Evolutionary conservation across 345 rosid genomes (phyloP).

Genomic region (Pugionium cornutum): DNA sequence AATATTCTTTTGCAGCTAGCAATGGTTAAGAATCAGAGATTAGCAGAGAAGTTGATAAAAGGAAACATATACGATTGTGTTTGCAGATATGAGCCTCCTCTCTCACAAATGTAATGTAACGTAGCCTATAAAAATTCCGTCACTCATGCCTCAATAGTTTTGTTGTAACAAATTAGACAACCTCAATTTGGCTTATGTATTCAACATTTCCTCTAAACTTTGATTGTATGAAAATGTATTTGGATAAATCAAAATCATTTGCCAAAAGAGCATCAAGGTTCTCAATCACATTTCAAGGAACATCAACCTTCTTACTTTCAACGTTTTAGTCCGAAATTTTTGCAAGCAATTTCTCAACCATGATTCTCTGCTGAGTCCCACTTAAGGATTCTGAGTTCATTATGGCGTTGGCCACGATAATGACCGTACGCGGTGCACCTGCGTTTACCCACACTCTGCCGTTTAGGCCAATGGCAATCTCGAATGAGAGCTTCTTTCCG

Average conservation of each 20-base stretch:
- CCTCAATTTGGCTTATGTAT: too few species aligned
- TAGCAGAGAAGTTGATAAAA: constrained; percentile 80
- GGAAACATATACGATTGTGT: constrained; percentile 93
- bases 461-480: constrained; percentile 77
- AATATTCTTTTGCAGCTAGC: constrained; percentile 65
- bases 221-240: not conserved
- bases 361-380: constrained; percentile 66
- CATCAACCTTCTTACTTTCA: not conserved
- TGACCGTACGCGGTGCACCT: constrained; percentile 55
- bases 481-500: constrained; percentile 74
- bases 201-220: not conserved
- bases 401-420: constrained; percentile 62
- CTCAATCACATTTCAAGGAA: constrained; percentile 18
- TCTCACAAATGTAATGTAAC: constrained; percentile 21
- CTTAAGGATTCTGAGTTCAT: constrained; percentile 72
- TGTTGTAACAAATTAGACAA: constrained; percentile 31
- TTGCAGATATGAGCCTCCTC: constrained; percentile 81
- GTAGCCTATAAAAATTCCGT: not conserved
- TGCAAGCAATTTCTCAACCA: constrained; percentile 70
- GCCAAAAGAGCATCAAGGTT: constrained; percentile 6
- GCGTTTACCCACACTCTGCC: constrained; percentile 74
- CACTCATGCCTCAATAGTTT: constrained; percentile 6
- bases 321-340: constrained; percentile 47
- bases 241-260: not conserved
- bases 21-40: constrained; percentile 98